phyloP scores from a whole-genome alignment of 176 grass and related monocot species.

The Cymbopogon citratus region DNA sequence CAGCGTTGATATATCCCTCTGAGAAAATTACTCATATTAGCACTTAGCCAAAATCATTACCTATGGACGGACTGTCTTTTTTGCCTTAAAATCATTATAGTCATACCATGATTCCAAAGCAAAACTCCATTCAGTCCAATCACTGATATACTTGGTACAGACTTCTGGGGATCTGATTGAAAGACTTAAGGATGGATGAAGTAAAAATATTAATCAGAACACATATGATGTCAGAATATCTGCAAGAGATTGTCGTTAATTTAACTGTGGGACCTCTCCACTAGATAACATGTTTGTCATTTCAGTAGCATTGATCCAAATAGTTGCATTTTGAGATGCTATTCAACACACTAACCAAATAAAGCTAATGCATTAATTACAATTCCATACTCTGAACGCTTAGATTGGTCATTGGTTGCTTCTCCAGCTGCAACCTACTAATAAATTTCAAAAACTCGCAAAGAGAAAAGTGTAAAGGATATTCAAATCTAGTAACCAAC shows the following conservation, averaged over 20 bases:
- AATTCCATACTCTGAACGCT: not conserved
- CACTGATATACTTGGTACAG: slow-evolving; percentile 73
- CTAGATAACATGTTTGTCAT: not conserved
- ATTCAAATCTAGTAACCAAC: not conserved
- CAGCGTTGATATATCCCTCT: slow-evolving; percentile 68
- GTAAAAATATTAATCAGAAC: slow-evolving; percentile 13
- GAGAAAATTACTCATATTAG: slow-evolving; percentile 20
- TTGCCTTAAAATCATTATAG: not conserved
- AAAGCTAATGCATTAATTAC: not conserved
- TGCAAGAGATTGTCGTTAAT: not conserved
- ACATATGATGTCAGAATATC: not conserved
- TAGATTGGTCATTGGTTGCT: not conserved
- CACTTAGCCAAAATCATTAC: not conserved
- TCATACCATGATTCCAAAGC: slow-evolving; percentile 87
- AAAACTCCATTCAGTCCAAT: slow-evolving; percentile 85
- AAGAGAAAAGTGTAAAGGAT: not conserved
- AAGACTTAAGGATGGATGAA: slow-evolving; percentile 55
- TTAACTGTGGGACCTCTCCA: not conserved
- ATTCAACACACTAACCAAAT: not conserved
- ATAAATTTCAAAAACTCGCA: not conserved
- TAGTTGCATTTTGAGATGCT: not conserved
- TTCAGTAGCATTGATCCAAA: not conserved
- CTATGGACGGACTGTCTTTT: not conserved
- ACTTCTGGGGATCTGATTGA: slow-evolving; percentile 83
- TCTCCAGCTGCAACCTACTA: not conserved